These are phyloP conservation scores for Arthrobotrys musiformis DNA, from an alignment of 2,329 filamentous ascomycete species.

Conservation along the genomic window DNA sequence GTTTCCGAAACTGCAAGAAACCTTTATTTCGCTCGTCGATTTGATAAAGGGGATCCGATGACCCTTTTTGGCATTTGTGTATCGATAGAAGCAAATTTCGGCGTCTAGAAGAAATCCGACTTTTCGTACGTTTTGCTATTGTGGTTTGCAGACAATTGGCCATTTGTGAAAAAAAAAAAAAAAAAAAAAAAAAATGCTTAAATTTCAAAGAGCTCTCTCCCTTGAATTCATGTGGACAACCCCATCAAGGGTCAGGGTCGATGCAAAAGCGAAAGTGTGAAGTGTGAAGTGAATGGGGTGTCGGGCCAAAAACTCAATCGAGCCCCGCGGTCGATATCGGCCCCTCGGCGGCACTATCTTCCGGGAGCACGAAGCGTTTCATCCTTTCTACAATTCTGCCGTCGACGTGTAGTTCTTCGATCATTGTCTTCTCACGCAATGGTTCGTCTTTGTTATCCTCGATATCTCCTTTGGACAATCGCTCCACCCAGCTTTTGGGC, in stretches of 20 bases:
- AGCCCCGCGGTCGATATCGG: slow-evolving; percentile 27
- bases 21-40: slow-evolving; percentile 22
- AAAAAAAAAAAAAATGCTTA: slow-evolving; percentile 8
- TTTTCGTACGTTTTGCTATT: slow-evolving; percentile 23
- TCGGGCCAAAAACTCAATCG: slow-evolving; percentile 33
- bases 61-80: neutral
- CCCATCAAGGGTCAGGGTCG: neutral
- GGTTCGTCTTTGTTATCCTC: slow-evolving; percentile 53
- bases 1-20: slow-evolving; percentile 38
- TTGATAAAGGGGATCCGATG: neutral
- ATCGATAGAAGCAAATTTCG: slow-evolving; percentile 50
- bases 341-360: slow-evolving; percentile 30
- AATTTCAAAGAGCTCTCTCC: neutral
- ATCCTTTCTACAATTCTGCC: slow-evolving; percentile 53
- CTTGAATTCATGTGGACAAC: slow-evolving; percentile 5
- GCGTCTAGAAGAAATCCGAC: slow-evolving; percentile 42
- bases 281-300: no score
- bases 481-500: slow-evolving; percentile 50
- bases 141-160: slow-evolving; percentile 19
- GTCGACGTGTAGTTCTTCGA: slow-evolving; percentile 51
- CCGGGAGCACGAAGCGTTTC: slow-evolving; percentile 55
- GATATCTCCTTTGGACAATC: slow-evolving; percentile 15
- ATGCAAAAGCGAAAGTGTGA: slow-evolving; percentile 7
- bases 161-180: slow-evolving; percentile 16
- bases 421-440: slow-evolving; percentile 48